Evolutionary conservation across 176 grass and related monocot species (phyloP), one percentile per base, ranked within the genome.

Genomic region (Pontederia crassipes): DNA sequence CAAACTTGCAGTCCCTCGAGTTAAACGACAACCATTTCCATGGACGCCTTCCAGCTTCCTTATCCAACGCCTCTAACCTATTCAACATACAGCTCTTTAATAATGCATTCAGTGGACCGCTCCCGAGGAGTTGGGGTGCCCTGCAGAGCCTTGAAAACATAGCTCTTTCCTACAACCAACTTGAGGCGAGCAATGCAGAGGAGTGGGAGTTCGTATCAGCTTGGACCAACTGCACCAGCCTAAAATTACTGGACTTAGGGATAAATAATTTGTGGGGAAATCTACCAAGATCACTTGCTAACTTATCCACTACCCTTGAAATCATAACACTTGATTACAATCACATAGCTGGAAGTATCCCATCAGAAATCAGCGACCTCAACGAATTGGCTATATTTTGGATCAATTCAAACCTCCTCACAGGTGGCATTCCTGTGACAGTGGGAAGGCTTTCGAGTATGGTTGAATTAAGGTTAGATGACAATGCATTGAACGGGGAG

Each of bases 291-390:
- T 61, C 59, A 8, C 15, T 61, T 40, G 59, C 2, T 15, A 61
- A 61, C 45, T 61, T 61, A 8, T 61, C 59, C 5, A 45, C 2
- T 8, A 17, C 10, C 1, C 11, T 61, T 0, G 28, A 45, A n/a
- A 8, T 8, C 29, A n/a, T 61, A 16, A 7, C 15, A 7, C 4
- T 73, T 10, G 11, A 28, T 2, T 8, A 15, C 2, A 74, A 64
- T 8, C 8, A 55, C 2, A 11, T 74, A 24, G 10, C 40, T 20
- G 75, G 75, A 27, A 64, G 45, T 13, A 35, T 78, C 49, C 67
- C 67, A 10, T n/a, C 40, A 17, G 67, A 52, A 17, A 78, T 78
- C 1, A 52, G 67, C 13, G 58, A 70, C 45, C 52, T 78, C 49
- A 8, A 18, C 16, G 58, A 48, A 35, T 52, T 71, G 28, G 52